Conservation (phyloP, 345 rosid species). For the Linum lewisii region DNA sequence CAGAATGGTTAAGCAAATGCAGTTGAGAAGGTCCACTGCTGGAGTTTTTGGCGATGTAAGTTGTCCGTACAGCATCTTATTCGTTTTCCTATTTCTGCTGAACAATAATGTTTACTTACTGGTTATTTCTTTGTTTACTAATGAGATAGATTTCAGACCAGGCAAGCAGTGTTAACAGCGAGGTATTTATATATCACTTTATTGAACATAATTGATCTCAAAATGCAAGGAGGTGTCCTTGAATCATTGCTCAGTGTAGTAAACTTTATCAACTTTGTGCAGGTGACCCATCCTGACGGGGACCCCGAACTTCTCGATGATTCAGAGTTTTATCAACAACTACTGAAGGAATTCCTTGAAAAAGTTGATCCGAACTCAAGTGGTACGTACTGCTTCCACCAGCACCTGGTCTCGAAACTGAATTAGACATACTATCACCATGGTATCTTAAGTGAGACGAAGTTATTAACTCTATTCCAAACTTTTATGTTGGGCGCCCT, state of each 20-base stretch:
- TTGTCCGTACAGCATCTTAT: constrained; percentile 4
- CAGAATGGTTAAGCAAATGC: constrained; percentile 96
- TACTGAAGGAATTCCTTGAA: constrained; percentile 81
- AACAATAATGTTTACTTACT: neutral
- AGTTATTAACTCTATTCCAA: neutral
- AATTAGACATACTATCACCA: neutral
- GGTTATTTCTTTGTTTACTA: constrained; percentile 4
- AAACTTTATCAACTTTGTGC: constrained; percentile 1
- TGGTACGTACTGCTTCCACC: constrained; percentile 22
- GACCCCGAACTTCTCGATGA: constrained; percentile 90
- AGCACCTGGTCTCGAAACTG: neutral
- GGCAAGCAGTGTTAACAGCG: constrained; percentile 21
- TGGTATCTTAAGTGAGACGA: neutral
- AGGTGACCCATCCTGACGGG: constrained; percentile 54
- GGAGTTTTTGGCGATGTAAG: constrained; percentile 74
- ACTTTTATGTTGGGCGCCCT: constrained; percentile 32
- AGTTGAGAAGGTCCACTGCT: constrained; percentile 54
- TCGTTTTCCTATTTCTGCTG: constrained; percentile 2
- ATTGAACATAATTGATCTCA: neutral
- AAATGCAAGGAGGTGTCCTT: neutral
- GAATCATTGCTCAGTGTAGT: neutral
- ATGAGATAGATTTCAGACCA: constrained; percentile 26
- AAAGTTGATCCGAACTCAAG: constrained; percentile 56
- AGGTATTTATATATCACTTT: constrained; percentile 29
- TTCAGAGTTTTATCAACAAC: constrained; percentile 77